Conservation (phyloP, 768 basidiomycete species). For the Auricularia sp. region DNA sequence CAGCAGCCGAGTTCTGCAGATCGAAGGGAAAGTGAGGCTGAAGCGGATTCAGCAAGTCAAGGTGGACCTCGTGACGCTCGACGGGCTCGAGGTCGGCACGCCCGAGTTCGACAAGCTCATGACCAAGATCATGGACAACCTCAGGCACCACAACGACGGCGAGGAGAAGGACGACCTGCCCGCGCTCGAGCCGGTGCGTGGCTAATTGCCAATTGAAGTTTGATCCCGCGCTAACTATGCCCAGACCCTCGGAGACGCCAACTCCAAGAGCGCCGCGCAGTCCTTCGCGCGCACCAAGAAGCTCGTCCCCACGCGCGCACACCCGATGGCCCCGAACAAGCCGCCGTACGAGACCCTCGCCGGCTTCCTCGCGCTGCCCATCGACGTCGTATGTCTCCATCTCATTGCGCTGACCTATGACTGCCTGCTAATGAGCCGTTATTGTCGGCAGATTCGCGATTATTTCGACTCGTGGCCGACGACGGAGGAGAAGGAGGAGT, state of each 20-base stretch:
- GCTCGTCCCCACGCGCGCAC: constrained; percentile 49
- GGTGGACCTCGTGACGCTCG: constrained; percentile 36
- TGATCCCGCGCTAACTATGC: not conserved
- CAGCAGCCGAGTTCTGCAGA: not conserved
- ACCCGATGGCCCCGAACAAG: constrained; percentile 43
- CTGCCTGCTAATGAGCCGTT: not conserved
- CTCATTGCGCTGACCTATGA: not conserved
- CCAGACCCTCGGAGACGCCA: constrained; percentile 31
- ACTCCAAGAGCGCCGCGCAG: constrained; percentile 34
- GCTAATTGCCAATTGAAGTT: not conserved
- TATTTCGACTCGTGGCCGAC: not conserved
- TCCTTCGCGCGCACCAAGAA: constrained; percentile 49
- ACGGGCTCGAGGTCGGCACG: constrained; percentile 18
- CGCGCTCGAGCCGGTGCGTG: constrained; percentile 30
- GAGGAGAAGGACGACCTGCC: constrained; percentile 53
- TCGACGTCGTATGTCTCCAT: constrained; percentile 29
- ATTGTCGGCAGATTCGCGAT: not conserved
- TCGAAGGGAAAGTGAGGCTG: not conserved
- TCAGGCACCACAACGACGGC: constrained; percentile 45
- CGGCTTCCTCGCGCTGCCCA: constrained; percentile 42
- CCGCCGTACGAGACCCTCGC: constrained; percentile 53
- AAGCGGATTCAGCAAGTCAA: constrained; percentile 18
- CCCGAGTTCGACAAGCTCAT: constrained; percentile 33
- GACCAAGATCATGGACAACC: constrained; percentile 35
- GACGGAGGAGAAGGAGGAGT: not conserved